Evolutionary conservation across 805 yeast genomes (phyloP).

Genomic region (Barnettozyma sp.): DNA sequence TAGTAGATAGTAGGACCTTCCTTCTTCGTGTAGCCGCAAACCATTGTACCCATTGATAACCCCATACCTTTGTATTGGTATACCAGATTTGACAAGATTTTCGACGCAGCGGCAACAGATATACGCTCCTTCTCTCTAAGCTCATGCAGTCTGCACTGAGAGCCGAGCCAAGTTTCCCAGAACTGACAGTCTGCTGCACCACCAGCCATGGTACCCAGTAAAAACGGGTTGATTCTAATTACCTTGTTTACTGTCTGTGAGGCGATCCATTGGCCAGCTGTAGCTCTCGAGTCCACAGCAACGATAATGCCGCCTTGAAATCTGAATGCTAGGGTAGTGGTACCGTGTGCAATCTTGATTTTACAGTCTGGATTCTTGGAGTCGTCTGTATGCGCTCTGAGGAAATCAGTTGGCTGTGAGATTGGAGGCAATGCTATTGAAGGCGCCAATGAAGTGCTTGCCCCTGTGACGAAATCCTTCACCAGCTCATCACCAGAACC

Average conservation of each 20-base stretch:
- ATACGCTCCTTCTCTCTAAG: constrained; percentile 91
- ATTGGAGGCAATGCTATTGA: constrained; percentile 71
- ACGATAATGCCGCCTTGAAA: constrained; percentile 93
- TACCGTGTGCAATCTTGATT: constrained; percentile 96
- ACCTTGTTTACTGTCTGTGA: constrained; percentile 97
- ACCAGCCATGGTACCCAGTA: constrained; percentile 98
- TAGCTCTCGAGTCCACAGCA: constrained; percentile 97
- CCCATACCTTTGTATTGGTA: constrained; percentile 97
- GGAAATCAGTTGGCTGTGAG: constrained; percentile 81
- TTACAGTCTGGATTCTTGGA: constrained; percentile 86
- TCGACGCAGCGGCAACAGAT: constrained; percentile 93
- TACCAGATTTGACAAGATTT: constrained; percentile 83
- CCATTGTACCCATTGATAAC: constrained; percentile 98
- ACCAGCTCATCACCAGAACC: constrained; percentile 28
- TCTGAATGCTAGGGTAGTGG: constrained; percentile 96
- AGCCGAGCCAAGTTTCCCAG: constrained; percentile 99
- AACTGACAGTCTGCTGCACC: constrained; percentile 99
- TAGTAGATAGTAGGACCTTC: constrained; percentile 95
- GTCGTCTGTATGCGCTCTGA: constrained; percentile 98
- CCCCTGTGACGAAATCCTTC: constrained; percentile 31
- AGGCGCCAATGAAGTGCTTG: constrained; percentile 40
- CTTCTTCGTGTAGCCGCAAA: constrained; percentile 92
- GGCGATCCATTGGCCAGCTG: constrained; percentile 97
- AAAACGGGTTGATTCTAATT: constrained; percentile 89
- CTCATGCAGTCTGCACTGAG: constrained; percentile 93